Evolutionary conservation across 257 asterid species (phyloP), one percentile per base, ranked within the genome.

Genomic region (Fraxinus americana): DNA sequence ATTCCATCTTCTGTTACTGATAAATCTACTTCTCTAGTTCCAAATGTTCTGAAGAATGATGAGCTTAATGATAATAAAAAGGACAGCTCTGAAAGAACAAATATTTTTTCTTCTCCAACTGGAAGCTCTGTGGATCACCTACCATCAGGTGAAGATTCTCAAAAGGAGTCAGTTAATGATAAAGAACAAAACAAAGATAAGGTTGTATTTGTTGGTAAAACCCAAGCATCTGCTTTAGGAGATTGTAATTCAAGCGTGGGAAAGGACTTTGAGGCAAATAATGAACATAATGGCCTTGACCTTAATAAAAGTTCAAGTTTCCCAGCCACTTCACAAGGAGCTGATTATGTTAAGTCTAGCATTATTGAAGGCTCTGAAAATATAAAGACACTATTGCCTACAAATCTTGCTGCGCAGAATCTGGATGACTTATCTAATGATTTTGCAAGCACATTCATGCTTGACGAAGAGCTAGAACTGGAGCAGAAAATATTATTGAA

Each of bases 391-490:
- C 83, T 36, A 78, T 57, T 38, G 59, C 67, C 83, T 76, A 74
- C 93, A 30, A 75, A 75, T 81, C 67, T 71, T 59, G 73, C 77
- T 41, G 69, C 23, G 41, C 85, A 84, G 73, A 85, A 82, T 70
- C 50, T 83, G 61, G 91, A 89, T 75, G 94, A 86, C 84, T 81
- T 78, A 4, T 83, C 92, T 69, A 77, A 82, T 87, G 92, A 90
- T 84, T 90, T 89, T 80, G 84, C 90, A 67, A 87, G 80, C 91
- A 87, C 97, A 69, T 89, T 93, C 79, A 83, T 87, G 91, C 91
- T 90, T 17, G 98, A 90, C 10, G 98, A 93, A 82, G 97, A 91
- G 87, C 91, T 93, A 80, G 98, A 90, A 73, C 75, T 83, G 83
- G 93, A 86, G 84, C 91, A 81, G 77, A 88, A 91, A 84, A 39